phyloP scores from a whole-genome alignment of 495 filamentous ascomycete genomes.

The Aspergillus diversus region DNA sequence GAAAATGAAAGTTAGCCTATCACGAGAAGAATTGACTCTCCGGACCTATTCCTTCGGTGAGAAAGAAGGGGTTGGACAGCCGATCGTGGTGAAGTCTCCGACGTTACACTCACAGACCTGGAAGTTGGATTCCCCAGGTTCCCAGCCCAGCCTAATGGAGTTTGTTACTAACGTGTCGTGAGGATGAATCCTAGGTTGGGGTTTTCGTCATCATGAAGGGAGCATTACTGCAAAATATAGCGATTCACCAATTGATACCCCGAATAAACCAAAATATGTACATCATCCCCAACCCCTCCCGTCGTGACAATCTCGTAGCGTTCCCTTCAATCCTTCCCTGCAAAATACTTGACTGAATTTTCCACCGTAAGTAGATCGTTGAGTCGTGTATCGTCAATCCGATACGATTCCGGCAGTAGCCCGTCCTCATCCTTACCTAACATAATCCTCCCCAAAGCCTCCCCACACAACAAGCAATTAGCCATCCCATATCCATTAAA shows the following conservation, averaged over 20 bases:
- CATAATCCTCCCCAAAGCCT: conserved; percentile 57
- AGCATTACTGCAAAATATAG: not conserved
- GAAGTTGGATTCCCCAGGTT: conserved; percentile 22
- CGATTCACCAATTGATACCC: conserved; percentile 5
- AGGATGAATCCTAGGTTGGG: not conserved
- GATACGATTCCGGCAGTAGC: conserved; percentile 32
- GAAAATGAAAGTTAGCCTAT: conserved; percentile 43
- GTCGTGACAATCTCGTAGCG: not conserved
- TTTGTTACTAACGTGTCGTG: conserved; percentile 34
- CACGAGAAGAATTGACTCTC: conserved; percentile 37
- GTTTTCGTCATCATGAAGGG: not conserved
- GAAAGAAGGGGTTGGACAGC: conserved; percentile 25
- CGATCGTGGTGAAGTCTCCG: conserved; percentile 15
- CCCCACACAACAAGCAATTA: conserved; percentile 68
- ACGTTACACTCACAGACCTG: conserved; percentile 29
- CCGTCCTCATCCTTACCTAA: conserved; percentile 30
- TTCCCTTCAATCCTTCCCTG: not conserved
- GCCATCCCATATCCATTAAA: conserved; percentile 87
- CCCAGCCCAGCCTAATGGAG: conserved; percentile 34
- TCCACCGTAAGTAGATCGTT: conserved; percentile 22
- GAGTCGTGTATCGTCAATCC: conserved; percentile 28
- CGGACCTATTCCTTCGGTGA: conserved; percentile 28
- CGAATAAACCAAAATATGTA: not conserved
- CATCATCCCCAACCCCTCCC: not conserved
- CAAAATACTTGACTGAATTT: not conserved